These are phyloP conservation scores for Lomentospora prolificans DNA, from an alignment of 2,329 filamentous ascomycete genomes.

Conservation along the genomic window DNA sequence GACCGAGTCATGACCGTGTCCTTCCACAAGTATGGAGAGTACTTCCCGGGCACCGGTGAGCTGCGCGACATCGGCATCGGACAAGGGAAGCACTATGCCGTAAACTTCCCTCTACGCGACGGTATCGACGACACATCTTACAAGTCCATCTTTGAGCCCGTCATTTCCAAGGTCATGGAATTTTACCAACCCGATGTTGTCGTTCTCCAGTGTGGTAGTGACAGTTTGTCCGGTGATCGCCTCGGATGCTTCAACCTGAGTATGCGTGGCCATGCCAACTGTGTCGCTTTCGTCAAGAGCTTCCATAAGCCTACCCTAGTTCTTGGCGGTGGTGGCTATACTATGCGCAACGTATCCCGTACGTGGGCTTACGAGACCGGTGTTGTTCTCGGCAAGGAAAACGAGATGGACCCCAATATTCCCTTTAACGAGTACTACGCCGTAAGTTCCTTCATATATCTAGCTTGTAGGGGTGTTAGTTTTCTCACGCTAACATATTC, in stretches of 20 bases:
- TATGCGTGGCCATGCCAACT: conserved; percentile 91
- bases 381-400: conserved; percentile 62
- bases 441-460: conserved; percentile 31
- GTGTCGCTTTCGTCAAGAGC: conserved; percentile 82
- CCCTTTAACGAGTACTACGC: conserved; percentile 96
- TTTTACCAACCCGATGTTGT: conserved; percentile 87
- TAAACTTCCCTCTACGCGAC: conserved; percentile 87
- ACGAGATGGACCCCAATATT: conserved; percentile 66
- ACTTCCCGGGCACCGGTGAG: conserved; percentile 87
- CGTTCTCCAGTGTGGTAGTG: conserved; percentile 90
- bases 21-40: conserved; percentile 95
- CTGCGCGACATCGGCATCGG: conserved; percentile 81
- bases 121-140: conserved; percentile 87
- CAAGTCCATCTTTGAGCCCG: conserved; percentile 82
- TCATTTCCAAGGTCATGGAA: conserved; percentile 77
- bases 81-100: conserved; percentile 76
- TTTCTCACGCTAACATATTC: background rate
- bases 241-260: conserved; percentile 96
- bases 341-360: conserved; percentile 90
- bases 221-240: conserved; percentile 87
- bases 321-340: conserved; percentile 91
- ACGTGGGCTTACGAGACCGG: conserved; percentile 98
- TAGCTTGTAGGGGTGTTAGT: background rate
- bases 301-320: conserved; percentile 82
- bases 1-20: conserved; percentile 89